Base-by-base conservation (phyloP, 106 monocot species). In the Cymbidium sinense region DNA sequence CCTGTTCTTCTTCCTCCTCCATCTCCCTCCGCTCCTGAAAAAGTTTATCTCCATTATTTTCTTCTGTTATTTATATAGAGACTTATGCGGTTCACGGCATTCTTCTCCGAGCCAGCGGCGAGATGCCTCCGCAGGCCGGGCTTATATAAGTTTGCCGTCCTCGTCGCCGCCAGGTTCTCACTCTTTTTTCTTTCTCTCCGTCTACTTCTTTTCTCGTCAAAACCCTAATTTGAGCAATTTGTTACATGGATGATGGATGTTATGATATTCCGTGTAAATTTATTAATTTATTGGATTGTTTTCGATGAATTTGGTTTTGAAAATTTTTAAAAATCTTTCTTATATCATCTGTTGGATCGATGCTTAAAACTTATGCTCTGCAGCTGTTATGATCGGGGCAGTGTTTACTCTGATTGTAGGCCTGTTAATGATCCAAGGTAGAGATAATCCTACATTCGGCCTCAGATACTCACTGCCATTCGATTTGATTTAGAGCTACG, bases 121-220 rank as follows among this genome's bases (percentile, higher is more conserved):
- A 58, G 79, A 28, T 77, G 79, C 21, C 33, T 86, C n/a, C 79
- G 84, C 74, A 78, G 75, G 54, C 82, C 84, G 18, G 55, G 73
- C 5, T 65, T 82, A 77, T 73, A 81, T 61, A 86, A 83, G 77
- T 28, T 88, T 15, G 31, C 90, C 65, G 84, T 88, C 70, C 73
- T 90, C 61, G 29, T 69, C 62, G 78, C 86, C 62, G 84, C 86
- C 79, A 77, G 93, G 89, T 93, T 27, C 31, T 0, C 23, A 35
- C 30, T 29, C 51, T n/a, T 2, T 28, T 23, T 50, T n/a, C n/a
- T n/a, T 11, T 62, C 23, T 62, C 7, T 47, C 37, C 58, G 9
- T 11, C 58, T 23, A 35, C 47, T 78, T 18, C 17, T 54, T 54
- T 54, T 54, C 18, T 19, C 19, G 18, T 54, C 17, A 4, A 7